Conservation (phyloP, 2,329 filamentous ascomycete genomes). For the Trichothecium roseum region DNA sequence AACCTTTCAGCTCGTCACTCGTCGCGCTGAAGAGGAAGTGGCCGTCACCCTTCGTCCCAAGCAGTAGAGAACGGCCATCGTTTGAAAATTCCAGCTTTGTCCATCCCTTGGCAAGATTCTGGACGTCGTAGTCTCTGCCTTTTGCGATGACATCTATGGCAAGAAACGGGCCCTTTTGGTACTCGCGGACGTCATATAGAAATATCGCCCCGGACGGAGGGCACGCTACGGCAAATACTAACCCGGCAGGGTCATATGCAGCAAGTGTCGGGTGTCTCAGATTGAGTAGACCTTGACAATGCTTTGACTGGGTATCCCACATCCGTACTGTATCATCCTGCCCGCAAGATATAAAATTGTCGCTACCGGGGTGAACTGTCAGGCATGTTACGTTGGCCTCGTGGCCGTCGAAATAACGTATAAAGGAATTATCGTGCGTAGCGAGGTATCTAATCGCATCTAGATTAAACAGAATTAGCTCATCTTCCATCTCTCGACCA, state of each 20-base stretch:
- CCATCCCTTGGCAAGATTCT: slow-evolving; percentile 62
- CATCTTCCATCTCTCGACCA: slow-evolving; percentile 1
- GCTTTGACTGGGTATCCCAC: slow-evolving; percentile 78
- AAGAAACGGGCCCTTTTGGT: slow-evolving; percentile 81
- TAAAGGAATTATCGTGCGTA: slow-evolving; percentile 91
- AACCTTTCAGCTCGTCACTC: slow-evolving; percentile 67
- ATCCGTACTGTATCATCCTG: slow-evolving; percentile 84
- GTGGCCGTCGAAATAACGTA: slow-evolving; percentile 93
- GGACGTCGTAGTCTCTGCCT: slow-evolving; percentile 35
- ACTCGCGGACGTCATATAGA: slow-evolving; percentile 89
- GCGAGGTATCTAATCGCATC: slow-evolving; percentile 79
- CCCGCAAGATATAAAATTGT: slow-evolving; percentile 86
- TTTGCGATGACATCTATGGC: slow-evolving; percentile 68
- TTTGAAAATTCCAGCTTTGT: slow-evolving; percentile 92
- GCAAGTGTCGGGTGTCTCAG: slow-evolving; percentile 73
- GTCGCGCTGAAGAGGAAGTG: slow-evolving; percentile 95
- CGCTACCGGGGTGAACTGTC: slow-evolving; percentile 72
- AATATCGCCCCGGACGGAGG: slow-evolving; percentile 70
- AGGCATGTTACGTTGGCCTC: slow-evolving; percentile 75
- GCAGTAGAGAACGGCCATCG: slow-evolving; percentile 76
- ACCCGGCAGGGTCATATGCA: slow-evolving; percentile 85
- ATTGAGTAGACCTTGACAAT: slow-evolving; percentile 70
- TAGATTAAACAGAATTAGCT: slow-evolving; percentile 15
- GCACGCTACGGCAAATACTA: slow-evolving; percentile 82
- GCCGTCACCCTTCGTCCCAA: slow-evolving; percentile 73